Conservation (phyloP, 176 grass and related monocot species). For the Elymus sibiricus region DNA sequence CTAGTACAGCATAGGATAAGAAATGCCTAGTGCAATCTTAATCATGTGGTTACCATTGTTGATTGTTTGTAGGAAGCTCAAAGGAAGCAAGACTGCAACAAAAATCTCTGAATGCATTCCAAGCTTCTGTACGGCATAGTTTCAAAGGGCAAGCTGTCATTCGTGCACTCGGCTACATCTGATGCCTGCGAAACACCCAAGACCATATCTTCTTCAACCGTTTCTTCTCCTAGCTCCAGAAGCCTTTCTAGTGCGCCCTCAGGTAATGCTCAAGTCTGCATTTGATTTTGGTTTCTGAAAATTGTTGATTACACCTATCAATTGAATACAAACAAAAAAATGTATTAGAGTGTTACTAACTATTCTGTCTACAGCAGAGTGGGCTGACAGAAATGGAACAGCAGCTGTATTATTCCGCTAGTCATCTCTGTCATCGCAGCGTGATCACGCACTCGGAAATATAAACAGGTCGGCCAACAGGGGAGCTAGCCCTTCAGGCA, state of each 20-base stretch:
- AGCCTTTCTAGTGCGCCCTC: constrained; percentile 42
- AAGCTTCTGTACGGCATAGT: constrained; percentile 75
- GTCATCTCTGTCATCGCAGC: constrained; percentile 46
- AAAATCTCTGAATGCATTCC: constrained; percentile 75
- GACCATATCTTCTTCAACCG: constrained; percentile 42
- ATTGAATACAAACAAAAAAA: background rate
- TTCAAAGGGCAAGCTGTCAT: constrained; percentile 77
- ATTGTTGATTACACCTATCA: background rate
- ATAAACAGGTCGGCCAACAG: constrained; percentile 41
- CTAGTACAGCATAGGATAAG: no score
- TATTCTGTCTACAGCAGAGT: constrained; percentile 25
- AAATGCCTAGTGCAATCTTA: background rate
- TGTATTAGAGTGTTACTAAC: background rate
- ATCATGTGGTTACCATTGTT: background rate
- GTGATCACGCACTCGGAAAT: constrained; percentile 44
- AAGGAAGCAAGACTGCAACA: constrained; percentile 53
- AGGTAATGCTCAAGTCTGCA: constrained; percentile 47
- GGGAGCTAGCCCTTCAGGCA: constrained; percentile 22
- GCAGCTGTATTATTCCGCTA: constrained; percentile 20
- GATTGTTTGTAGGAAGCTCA: constrained; percentile 51
- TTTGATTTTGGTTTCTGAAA: background rate
- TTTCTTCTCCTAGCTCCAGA: constrained; percentile 49
- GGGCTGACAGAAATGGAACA: constrained; percentile 41
- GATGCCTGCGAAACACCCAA: constrained; percentile 1
- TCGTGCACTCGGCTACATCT: constrained; percentile 51